These are phyloP conservation scores for Pseudocercospora ulei DNA, from an alignment of 2,329 filamentous ascomycete species.

Conservation along the genomic window DNA sequence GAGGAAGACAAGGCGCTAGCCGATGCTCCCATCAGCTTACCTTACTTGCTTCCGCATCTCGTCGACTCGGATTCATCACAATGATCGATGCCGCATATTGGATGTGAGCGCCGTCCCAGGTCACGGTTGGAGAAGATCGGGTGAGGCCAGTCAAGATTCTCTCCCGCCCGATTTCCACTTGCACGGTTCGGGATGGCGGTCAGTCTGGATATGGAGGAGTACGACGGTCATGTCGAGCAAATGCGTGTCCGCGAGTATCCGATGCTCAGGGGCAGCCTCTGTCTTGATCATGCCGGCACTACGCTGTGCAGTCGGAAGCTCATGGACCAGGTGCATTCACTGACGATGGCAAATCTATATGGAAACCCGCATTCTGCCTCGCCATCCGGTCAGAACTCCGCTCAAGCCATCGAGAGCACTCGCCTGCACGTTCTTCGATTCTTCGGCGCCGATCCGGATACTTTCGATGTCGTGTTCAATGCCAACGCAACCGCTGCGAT, in stretches of 20 bases:
- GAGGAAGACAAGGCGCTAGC: too few relatives aligned
- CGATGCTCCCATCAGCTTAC: too few relatives aligned
- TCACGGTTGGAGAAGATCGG: constrained; percentile 5
- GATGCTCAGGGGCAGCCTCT: constrained; percentile 38
- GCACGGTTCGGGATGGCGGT: constrained; percentile 14
- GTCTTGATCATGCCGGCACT: constrained; percentile 94
- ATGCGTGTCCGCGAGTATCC: constrained; percentile 45
- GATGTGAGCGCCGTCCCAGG: background rate
- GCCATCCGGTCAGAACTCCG: constrained; percentile 67
- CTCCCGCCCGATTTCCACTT: too few relatives aligned
- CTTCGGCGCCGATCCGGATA: constrained; percentile 68
- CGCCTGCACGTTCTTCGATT: constrained; percentile 62
- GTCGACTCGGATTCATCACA: too few relatives aligned
- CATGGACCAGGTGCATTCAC: constrained; percentile 66
- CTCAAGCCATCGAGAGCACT: constrained; percentile 60
- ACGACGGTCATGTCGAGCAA: constrained; percentile 40
- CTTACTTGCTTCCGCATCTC: background rate
- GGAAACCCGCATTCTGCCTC: constrained; percentile 85
- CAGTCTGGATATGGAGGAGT: constrained; percentile 17
- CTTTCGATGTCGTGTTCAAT: constrained; percentile 84
- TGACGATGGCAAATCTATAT: constrained; percentile 68
- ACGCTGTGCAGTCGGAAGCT: constrained; percentile 58
- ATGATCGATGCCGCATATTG: constrained; percentile 1
- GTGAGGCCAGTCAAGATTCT: too few relatives aligned
- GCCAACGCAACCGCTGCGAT: constrained; percentile 85